phyloP scores from a whole-genome alignment of 176 grass and related monocot species.

The Chrysopogon serrulatus region DNA sequence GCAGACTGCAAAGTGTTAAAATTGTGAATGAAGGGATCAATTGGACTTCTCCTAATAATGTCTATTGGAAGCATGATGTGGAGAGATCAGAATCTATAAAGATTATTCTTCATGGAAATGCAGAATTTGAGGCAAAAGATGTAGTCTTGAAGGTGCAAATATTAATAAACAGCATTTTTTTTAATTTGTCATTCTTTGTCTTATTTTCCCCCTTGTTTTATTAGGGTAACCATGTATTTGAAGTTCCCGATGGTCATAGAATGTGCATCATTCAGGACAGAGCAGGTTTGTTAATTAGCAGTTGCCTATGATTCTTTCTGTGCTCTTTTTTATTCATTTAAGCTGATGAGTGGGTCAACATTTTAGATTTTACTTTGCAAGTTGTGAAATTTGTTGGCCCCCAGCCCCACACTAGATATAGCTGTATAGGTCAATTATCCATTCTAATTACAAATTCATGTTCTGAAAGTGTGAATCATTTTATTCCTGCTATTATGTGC shows the following conservation, averaged over 20 bases:
- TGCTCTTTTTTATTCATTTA: background rate
- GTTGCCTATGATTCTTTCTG: background rate
- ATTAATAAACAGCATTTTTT: background rate
- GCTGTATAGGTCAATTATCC: background rate
- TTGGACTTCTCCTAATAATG: slow-evolving; percentile 74
- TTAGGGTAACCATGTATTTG: slow-evolving; percentile 86
- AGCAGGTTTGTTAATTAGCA: slow-evolving; percentile 39
- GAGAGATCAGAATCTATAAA: slow-evolving; percentile 82
- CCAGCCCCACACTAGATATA: background rate
- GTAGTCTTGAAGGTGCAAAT: slow-evolving; percentile 63
- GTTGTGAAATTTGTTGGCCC: background rate
- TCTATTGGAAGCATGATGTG: slow-evolving; percentile 95
- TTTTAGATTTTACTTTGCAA: background rate
- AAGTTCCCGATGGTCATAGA: slow-evolving; percentile 78
- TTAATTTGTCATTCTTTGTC: background rate
- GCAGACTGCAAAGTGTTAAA: slow-evolving; percentile 67
- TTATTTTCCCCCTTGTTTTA: slow-evolving; percentile 26
- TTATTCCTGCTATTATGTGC: background rate
- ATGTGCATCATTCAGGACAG: slow-evolving; percentile 56
- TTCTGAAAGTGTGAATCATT: slow-evolving; percentile 5
- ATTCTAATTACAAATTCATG: background rate
- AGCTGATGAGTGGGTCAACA: background rate
- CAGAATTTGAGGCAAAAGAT: slow-evolving; percentile 90
- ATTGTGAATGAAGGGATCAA: slow-evolving; percentile 83
- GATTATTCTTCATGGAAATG: slow-evolving; percentile 91